These are phyloP conservation scores for Mimosa bimucronata DNA, from an alignment of 306 rosid species.

Conservation along the genomic window DNA sequence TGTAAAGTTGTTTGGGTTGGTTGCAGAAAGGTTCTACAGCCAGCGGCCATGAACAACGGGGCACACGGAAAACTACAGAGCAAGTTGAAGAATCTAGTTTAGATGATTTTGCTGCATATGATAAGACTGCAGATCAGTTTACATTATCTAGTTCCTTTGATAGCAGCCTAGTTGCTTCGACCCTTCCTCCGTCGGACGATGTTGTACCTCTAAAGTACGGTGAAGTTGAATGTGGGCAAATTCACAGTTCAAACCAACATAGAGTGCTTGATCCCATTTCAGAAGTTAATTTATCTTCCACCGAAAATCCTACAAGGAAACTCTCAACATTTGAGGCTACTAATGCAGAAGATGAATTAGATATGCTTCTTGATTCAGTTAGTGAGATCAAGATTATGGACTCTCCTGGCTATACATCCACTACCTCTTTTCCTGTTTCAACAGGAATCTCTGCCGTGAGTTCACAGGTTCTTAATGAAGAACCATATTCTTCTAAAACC, in stretches of 20 bases:
- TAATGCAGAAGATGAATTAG: constrained; percentile 68
- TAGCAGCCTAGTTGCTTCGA: constrained; percentile 33
- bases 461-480: constrained; percentile 43
- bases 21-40: constrained; percentile 49
- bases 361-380: constrained; percentile 71
- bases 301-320: constrained; percentile 38
- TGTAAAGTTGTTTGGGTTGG: constrained; percentile 20
- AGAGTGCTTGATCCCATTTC: constrained; percentile 29
- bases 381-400: constrained; percentile 47
- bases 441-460: constrained; percentile 36
- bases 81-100: constrained; percentile 41
- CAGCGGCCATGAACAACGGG: constrained; percentile 29
- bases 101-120: constrained; percentile 38
- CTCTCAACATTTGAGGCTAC: constrained; percentile 47
- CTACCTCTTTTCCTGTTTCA: constrained; percentile 33
- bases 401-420: constrained; percentile 35
- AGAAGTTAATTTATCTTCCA: constrained; percentile 33
- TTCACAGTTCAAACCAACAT: constrained; percentile 36
- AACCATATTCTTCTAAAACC: constrained; percentile 39
- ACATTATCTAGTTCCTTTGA: constrained; percentile 40
- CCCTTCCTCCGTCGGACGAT: constrained; percentile 17
- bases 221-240: constrained; percentile 32
- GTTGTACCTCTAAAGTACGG: constrained; percentile 30
- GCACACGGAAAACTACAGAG: constrained; percentile 27
- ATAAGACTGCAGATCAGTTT: constrained; percentile 31